A percentile compares a stretch with the other conserved stretches of the same genome.
phyloP scores from a whole-genome alignment of 257 asterid genomes.

The Solanum rostratum region DNA sequence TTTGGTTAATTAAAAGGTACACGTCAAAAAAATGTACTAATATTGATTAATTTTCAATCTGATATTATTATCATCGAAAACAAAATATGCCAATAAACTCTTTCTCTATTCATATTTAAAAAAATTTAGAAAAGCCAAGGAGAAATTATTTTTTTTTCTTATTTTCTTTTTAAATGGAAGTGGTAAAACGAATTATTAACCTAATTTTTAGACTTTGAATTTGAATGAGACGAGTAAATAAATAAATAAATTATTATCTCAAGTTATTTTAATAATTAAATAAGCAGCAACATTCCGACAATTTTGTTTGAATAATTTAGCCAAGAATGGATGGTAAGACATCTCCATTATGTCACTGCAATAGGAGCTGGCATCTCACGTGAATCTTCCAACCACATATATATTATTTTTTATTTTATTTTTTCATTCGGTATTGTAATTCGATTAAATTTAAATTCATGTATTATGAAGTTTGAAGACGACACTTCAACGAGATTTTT shows the following conservation, averaged over 20 bases:
- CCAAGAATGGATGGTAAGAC: constrained; percentile 27
- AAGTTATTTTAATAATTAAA: neutral
- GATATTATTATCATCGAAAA: too few species aligned
- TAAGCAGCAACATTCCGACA: constrained; percentile 10
- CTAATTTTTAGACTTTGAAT: neutral
- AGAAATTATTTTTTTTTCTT: too few species aligned
- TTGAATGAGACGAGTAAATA: too few species aligned
- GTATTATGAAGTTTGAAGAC: too few species aligned
- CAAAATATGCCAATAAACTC: neutral
- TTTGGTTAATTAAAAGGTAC: too few species aligned
- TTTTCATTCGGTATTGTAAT: rapidly evolving
- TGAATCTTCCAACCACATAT: constrained; percentile 12
- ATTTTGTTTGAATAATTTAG: constrained; percentile 13
- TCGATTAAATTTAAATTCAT: neutral
- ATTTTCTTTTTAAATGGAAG: neutral
- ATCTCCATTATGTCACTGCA: constrained; percentile 27
- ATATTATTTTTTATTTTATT: neutral
- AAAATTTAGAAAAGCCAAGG: too few species aligned
- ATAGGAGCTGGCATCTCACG: constrained; percentile 29
- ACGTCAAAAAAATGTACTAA: neutral
- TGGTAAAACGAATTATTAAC: neutral
- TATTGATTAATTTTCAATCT: too few species aligned
- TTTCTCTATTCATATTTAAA: neutral
- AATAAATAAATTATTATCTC: too few species aligned
- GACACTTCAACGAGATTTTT: too few species aligned